These are phyloP conservation scores for Copromyces sp. DNA, from an alignment of 495 filamentous ascomycete species.

Conservation along the genomic window DNA sequence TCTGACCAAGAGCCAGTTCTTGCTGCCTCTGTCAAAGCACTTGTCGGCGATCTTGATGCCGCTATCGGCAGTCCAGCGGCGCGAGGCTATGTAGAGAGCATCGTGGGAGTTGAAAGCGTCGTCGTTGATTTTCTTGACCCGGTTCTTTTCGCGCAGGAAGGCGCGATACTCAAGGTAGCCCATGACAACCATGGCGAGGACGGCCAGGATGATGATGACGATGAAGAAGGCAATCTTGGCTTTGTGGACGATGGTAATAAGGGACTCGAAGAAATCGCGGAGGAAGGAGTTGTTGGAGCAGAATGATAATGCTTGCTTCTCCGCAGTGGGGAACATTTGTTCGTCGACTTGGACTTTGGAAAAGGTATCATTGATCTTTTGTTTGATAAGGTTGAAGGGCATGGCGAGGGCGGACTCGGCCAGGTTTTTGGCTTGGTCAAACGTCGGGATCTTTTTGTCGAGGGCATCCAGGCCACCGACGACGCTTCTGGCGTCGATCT, in stretches of 20 bases:
- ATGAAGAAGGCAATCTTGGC: slow-evolving; percentile 67
- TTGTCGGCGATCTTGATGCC: slow-evolving; percentile 64
- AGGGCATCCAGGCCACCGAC: slow-evolving; percentile 54
- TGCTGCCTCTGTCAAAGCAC: slow-evolving; percentile 38
- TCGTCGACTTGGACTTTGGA: slow-evolving; percentile 61
- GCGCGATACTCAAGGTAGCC: slow-evolving; percentile 69
- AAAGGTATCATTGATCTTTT: slow-evolving; percentile 55
- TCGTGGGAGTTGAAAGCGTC: slow-evolving; percentile 70
- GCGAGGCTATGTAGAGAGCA: slow-evolving; percentile 75
- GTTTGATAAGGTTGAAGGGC: slow-evolving; percentile 70
- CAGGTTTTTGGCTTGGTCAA: slow-evolving; percentile 69
- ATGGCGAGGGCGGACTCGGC: slow-evolving; percentile 57
- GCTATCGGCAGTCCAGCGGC: slow-evolving; percentile 57
- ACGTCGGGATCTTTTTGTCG: slow-evolving; percentile 70
- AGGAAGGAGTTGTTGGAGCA: slow-evolving; percentile 78
- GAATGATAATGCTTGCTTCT: slow-evolving; percentile 74
- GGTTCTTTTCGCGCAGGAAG: slow-evolving; percentile 62
- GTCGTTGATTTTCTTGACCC: slow-evolving; percentile 54
- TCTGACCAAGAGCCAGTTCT: slow-evolving; percentile 59
- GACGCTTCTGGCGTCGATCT: slow-evolving; percentile 54
- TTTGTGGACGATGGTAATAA: slow-evolving; percentile 47
- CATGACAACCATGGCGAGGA: slow-evolving; percentile 66
- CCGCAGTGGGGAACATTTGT: slow-evolving; percentile 64
- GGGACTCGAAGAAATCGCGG: slow-evolving; percentile 71
- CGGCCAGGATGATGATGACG: slow-evolving; percentile 56